Evolutionary conservation across 306 rosid genomes (phyloP).

Genomic region (Rosa lucieae): DNA sequence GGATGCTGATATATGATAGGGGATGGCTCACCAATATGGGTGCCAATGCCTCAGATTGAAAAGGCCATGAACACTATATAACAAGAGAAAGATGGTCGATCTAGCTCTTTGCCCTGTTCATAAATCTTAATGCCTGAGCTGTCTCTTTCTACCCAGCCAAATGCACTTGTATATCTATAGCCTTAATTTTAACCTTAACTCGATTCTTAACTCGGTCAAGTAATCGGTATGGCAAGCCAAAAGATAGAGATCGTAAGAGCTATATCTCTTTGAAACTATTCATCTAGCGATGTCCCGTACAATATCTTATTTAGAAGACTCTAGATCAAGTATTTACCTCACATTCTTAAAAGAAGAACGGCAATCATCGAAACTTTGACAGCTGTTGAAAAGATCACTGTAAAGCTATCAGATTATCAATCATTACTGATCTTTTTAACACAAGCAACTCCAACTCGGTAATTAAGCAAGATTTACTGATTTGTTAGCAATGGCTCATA

Average conservation of each 20-base stretch:
- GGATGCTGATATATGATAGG: not conserved
- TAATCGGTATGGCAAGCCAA: not conserved
- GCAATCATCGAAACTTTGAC: not conserved
- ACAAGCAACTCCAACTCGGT: not conserved
- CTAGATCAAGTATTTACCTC: not conserved
- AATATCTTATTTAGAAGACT: too few relatives aligned
- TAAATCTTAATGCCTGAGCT: not conserved
- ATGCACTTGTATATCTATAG: not conserved
- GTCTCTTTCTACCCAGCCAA: not conserved
- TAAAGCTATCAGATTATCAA: not conserved
- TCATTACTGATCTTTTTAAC: not conserved
- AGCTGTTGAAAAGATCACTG: not conserved
- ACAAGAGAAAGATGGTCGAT: conserved; percentile 14
- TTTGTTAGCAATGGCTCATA: not conserved
- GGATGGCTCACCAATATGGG: conserved; percentile 11
- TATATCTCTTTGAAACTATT: too few relatives aligned
- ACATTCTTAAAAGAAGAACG: too few relatives aligned
- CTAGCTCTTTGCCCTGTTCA: not conserved
- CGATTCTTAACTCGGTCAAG: not conserved
- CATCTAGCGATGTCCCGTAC: too few relatives aligned
- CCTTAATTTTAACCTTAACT: not conserved
- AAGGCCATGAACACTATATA: not conserved
- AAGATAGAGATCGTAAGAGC: not conserved
- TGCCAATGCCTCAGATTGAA: not conserved
- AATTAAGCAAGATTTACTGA: not conserved